Evolutionary conservation across 805 yeast genomes (phyloP).

Genomic region (Candida fluviatilis): DNA sequence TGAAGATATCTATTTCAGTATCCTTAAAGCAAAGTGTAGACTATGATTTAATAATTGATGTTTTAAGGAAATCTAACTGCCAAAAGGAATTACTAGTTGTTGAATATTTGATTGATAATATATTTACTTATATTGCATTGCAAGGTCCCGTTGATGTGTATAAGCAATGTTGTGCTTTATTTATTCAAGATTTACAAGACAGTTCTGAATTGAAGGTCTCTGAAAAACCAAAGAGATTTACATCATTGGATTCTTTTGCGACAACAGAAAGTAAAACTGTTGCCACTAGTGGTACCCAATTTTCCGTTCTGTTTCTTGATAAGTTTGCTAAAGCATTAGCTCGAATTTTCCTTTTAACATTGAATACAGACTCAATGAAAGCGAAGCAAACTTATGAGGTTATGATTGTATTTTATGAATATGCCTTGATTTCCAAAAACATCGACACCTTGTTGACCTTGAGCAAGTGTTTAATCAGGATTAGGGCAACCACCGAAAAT

Average conservation of each 20-base stretch:
- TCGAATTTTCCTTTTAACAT: conserved; percentile 20
- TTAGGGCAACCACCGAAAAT: conserved; percentile 46
- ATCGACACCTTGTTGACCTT: conserved; percentile 41
- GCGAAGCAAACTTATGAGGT: conserved; percentile 25
- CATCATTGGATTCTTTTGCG: conserved; percentile 19
- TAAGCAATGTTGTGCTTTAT: conserved; percentile 10
- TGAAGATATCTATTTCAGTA: conserved; percentile 27
- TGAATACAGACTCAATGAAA: conserved; percentile 18
- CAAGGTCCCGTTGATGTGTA: conserved; percentile 12
- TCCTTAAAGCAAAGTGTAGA: conserved; percentile 25
- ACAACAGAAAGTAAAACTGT: conserved; percentile 10
- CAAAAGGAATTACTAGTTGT: conserved; percentile 32
- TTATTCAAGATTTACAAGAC: conserved; percentile 5
- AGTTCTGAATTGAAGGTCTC: conserved; percentile 10
- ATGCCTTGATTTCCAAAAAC: conserved; percentile 30
- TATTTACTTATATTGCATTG: conserved; percentile 21
- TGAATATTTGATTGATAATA: conserved; percentile 20
- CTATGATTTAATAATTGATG: conserved; percentile 27
- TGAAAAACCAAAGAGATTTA: conserved; percentile 17
- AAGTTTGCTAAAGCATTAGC: conserved; percentile 22
- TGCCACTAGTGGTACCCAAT: background rate
- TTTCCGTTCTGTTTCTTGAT: conserved; percentile 10
- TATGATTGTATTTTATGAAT: conserved; percentile 32
- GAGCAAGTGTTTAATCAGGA: conserved; percentile 49
- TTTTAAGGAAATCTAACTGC: conserved; percentile 23